These are phyloP conservation scores for Annulohypoxylon moriforme DNA, from an alignment of 495 filamentous ascomycete species.

Conservation along the genomic window DNA sequence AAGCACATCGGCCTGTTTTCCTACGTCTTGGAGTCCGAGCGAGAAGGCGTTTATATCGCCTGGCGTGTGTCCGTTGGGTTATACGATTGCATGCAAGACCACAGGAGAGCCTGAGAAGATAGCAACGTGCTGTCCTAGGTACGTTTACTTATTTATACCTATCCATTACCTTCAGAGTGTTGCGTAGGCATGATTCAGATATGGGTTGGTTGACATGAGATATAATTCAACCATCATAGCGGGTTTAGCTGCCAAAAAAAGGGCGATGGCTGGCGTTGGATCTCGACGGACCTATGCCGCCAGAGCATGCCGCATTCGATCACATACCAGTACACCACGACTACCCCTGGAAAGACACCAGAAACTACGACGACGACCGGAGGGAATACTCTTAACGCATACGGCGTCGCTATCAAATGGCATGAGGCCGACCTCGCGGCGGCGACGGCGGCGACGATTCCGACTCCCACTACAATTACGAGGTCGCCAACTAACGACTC, in stretches of 20 bases:
- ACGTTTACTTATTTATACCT: neutral
- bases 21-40: slow-evolving; percentile 5
- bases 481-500: neutral
- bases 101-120: neutral
- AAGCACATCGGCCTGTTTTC: slow-evolving; percentile 18
- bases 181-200: too few species aligned
- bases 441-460: too few species aligned
- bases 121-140: slow-evolving; percentile 24
- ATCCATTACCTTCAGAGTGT: neutral
- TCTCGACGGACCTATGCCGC: slow-evolving; percentile 7
- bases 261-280: neutral
- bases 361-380: slow-evolving; percentile 3
- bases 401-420: slow-evolving; percentile 13
- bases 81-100: slow-evolving; percentile 8
- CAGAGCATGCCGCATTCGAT: neutral
- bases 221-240: neutral
- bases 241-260: neutral
- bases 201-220: too few species aligned
- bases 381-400: neutral
- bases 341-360: neutral
- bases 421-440: neutral
- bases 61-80: neutral
- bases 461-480: neutral
- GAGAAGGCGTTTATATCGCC: slow-evolving; percentile 12
- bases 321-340: slow-evolving; percentile 11